phyloP scores from a whole-genome alignment of 306 rosid genomes.

The Prunus armeniaca region DNA sequence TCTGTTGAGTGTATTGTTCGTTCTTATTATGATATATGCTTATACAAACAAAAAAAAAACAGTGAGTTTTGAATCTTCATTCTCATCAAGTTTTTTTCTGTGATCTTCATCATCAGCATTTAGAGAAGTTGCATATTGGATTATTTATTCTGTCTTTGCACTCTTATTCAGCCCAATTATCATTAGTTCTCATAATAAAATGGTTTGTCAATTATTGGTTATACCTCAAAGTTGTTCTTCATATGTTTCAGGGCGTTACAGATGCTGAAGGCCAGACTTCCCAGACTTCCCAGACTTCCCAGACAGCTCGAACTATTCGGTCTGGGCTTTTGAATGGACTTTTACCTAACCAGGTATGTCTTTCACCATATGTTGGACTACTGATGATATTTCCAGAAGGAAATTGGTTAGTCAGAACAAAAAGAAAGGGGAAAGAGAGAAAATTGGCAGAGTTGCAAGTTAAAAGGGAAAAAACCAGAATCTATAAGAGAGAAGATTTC shows the following conservation, averaged over 20 bases:
- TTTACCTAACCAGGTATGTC: conserved; percentile 14
- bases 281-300: not conserved
- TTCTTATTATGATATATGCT: not conserved
- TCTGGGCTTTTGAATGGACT: conserved; percentile 1
- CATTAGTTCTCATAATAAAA: not conserved
- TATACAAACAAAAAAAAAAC: not conserved
- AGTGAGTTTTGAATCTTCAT: not conserved
- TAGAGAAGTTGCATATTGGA: not conserved
- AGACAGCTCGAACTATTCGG: conserved; percentile 8
- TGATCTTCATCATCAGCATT: not conserved
- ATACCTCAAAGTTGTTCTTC: not conserved
- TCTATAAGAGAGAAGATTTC: not conserved
- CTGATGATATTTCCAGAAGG: not conserved
- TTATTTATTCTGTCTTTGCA: not conserved
- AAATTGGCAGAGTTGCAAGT: not conserved
- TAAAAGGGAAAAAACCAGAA: not conserved
- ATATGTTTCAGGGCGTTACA: conserved; percentile 6
- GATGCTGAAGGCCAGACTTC: conserved; percentile 22
- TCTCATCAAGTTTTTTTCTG: not conserved
- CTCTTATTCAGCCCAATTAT: not conserved
- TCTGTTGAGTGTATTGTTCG: not conserved
- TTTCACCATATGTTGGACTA: not conserved
- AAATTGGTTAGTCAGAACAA: not conserved
- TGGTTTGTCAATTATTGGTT: not conserved
- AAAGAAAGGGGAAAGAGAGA: not conserved